These are phyloP conservation scores for Alternaria gaisen DNA, from an alignment of 2,329 filamentous ascomycete genomes.

Conservation along the genomic window DNA sequence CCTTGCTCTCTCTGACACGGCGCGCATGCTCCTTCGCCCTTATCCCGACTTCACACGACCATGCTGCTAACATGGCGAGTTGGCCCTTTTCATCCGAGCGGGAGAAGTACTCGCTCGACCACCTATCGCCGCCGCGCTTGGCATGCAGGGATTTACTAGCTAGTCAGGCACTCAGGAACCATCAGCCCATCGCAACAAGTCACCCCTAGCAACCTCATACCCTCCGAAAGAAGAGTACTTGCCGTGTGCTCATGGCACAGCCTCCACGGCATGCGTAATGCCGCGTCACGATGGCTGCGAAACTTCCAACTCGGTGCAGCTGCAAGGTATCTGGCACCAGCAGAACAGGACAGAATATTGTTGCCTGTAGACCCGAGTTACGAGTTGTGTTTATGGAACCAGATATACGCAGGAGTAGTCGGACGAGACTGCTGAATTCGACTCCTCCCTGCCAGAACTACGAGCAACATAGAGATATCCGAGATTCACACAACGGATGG, in stretches of 20 bases:
- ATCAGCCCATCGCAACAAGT: slow-evolving; percentile 8
- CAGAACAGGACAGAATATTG: neutral
- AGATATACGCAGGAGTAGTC: neutral
- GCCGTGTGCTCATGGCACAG: neutral
- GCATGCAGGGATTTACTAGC: slow-evolving; percentile 14
- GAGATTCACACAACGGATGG: neutral
- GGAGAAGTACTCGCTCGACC: slow-evolving; percentile 1
- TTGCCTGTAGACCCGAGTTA: slow-evolving; percentile 1
- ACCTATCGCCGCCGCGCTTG: slow-evolving; percentile 10
- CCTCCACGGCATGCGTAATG: slow-evolving; percentile 2
- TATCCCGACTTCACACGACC: neutral
- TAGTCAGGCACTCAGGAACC: slow-evolving; percentile 13
- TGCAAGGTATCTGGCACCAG: neutral
- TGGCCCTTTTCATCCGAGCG: slow-evolving; percentile 2
- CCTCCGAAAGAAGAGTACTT: neutral
- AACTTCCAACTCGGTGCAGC: no score
- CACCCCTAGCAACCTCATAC: slow-evolving; percentile 5
- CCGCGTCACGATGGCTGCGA: neutral
- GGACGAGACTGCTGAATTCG: neutral
- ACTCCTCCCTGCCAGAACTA: neutral
- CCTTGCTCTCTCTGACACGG: neutral
- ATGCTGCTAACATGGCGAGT: neutral
- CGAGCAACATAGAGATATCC: neutral
- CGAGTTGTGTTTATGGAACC: neutral
- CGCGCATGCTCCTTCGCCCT: neutral